Base-by-base conservation (phyloP, 306 rosid genomes). In the Casuarina equisetifolia region DNA sequence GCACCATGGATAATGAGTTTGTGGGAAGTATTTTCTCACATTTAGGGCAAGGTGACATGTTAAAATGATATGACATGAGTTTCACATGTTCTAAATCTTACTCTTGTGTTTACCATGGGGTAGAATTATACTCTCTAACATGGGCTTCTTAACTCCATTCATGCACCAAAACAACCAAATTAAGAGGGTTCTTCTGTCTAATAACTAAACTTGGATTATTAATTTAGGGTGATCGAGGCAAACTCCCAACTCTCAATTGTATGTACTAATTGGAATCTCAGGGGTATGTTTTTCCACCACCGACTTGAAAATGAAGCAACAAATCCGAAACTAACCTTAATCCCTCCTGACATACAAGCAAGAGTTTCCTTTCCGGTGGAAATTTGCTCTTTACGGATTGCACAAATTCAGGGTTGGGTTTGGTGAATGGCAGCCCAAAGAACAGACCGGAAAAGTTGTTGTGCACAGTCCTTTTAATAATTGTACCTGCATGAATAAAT, bases 271-370 rank as follows among this genome's bases (percentile, higher is more conserved):
- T 42, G 71, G 43, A 36, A 62, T 44, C 69, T 38, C 15, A 11
- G 62, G 8, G 7, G 10, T 17, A 62, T 36, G 17, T 62, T 62
- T 17, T 62, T 35, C 35, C 3, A 62, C 9, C 13, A 62, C 0
- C 5, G 0, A 13, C 43, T 35, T 61, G 36, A 62, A 74, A 67
- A 61, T 69, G 45, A 15, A 39, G 43, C 72, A 77, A 63, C 35
- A 75, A 6, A 76, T 49, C 58, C 73, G 72, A 75, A 59, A 80
- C 90, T 73, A 69, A 95, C 98, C 98, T 92, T 81, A 95, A 76
- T 75, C 98, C 98, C 88, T 91, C 98, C 67, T 95, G 98, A 74
- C 98, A 95, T 67, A 95, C 98, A 64, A 95, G 70, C 77, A 92
- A 85, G 42, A 95, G 79, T 86, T 91, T 92, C 74, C 81, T 89